Evolutionary conservation across 768 basidiomycete genomes (phyloP).

Genomic region (Hericium coralloides): DNA sequence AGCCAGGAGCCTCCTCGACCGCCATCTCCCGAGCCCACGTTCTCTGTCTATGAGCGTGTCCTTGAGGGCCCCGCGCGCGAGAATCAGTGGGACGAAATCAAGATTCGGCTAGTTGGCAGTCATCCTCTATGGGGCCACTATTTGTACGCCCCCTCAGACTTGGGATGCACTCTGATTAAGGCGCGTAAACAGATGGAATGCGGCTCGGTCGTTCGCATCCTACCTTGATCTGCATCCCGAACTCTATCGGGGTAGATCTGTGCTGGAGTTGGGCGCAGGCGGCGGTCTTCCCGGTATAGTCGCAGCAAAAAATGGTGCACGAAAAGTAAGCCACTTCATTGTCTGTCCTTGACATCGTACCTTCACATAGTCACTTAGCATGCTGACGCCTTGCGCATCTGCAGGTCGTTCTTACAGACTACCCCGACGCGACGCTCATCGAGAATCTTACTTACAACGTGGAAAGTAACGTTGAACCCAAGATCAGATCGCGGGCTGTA

Average conservation of each 20-base stretch:
- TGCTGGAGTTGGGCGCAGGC: conserved; percentile 91
- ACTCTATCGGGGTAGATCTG: conserved; percentile 35
- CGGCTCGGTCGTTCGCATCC: conserved; percentile 60
- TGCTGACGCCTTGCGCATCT: too few relatives aligned
- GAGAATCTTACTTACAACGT: conserved; percentile 72
- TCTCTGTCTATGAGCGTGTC: conserved; percentile 37
- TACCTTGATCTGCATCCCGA: conserved; percentile 50
- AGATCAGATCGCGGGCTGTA: conserved; percentile 11
- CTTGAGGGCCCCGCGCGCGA: not conserved
- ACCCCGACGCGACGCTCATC: conserved; percentile 72
- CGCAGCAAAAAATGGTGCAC: conserved; percentile 59
- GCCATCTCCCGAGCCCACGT: conserved; percentile 55
- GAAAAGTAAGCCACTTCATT: conserved; percentile 35
- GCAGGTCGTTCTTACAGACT: conserved; percentile 85
- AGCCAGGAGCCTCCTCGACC: conserved; percentile 57
- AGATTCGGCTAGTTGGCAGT: conserved; percentile 64
- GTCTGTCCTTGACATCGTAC: too few relatives aligned
- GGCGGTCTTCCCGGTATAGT: conserved; percentile 84
- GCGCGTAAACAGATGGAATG: conserved; percentile 62
- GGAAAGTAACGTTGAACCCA: conserved; percentile 36
- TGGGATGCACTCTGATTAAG: not conserved
- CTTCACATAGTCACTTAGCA: too few relatives aligned
- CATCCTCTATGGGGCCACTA: conserved; percentile 82
- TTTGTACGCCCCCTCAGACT: conserved; percentile 37
- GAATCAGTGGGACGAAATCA: conserved; percentile 29